phyloP scores from a whole-genome alignment of 371 early-diverging fungal genomes.

The Rhizopus sp. region DNA sequence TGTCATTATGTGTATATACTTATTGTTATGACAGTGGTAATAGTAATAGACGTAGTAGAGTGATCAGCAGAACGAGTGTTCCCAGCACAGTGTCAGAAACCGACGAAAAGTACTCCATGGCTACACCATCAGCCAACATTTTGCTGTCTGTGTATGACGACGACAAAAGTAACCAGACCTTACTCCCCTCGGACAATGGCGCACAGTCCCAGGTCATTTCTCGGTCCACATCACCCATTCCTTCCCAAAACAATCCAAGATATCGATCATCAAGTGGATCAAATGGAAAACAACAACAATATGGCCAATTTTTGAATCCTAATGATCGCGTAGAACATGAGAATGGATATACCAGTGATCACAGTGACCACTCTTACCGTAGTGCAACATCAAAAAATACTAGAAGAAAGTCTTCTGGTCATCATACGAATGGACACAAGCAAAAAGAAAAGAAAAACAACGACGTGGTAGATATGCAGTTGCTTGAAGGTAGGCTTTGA shows the following conservation, averaged over 20 bases:
- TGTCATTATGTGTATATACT: no score
- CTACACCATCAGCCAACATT: constrained; percentile 33
- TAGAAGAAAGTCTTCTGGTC: constrained; percentile 15
- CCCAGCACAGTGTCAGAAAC: constrained; percentile 60
- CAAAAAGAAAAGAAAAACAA: constrained; percentile 75
- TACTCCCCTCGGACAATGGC: not conserved
- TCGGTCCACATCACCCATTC: constrained; percentile 27
- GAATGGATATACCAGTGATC: constrained; percentile 60
- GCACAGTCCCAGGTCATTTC: constrained; percentile 8
- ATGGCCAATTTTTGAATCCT: constrained; percentile 43
- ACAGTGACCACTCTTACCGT: constrained; percentile 57
- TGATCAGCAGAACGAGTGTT: constrained; percentile 42
- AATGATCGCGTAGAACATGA: constrained; percentile 38
- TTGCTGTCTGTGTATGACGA: constrained; percentile 58
- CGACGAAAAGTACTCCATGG: constrained; percentile 40
- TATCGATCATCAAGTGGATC: not conserved
- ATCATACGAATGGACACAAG: constrained; percentile 15
- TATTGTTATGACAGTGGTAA: constrained; percentile 20
- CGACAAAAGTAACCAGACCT: not conserved
- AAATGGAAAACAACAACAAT: constrained; percentile 16
- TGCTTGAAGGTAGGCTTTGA: constrained; percentile 63
- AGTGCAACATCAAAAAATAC: constrained; percentile 30
- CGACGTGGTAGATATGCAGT: constrained; percentile 71
- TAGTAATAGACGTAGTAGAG: constrained; percentile 34
- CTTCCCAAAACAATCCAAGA: constrained; percentile 27